Base-by-base conservation (phyloP, 495 filamentous ascomycete species). In the Penicillium crystallinum region DNA sequence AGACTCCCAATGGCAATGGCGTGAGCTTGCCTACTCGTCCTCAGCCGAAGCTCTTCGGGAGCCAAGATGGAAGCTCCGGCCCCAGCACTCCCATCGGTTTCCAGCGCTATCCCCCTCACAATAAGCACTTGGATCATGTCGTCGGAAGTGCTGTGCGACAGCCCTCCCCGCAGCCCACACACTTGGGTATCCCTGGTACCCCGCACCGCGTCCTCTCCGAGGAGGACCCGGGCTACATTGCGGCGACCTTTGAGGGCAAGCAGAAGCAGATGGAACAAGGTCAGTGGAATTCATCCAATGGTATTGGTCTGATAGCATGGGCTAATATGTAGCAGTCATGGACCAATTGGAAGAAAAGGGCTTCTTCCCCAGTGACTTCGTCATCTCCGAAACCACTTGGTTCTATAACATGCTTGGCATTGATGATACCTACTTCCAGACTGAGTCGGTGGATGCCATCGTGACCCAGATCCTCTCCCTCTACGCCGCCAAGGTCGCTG, bases 361-460 rank as follows among this genome's bases (percentile, higher is more conserved):
- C 34, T 97, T 96, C 81, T 89, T 98, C 47, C 93, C 93, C 2
- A 74, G 77, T 46, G 81, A 88, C 36, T 87, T 97, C 56, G 79
- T 96, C 33, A 83, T 91, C 50, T 79, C 83, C 2, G 90, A 98
- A 71, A 89, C 90, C 27, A 78, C 80, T 15, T 97, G 93, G 95
- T 98, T 98, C 78, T 98, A 98, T 74, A 88, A 93, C 58, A 87
- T 91, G 66, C 80, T 98, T 12, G 95, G 93, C 46, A 98, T 98
- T 62, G 93, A 98, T 69, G 93, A 98, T 71, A 91, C 96, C 75
- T 98, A 98, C 73, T 98, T 98, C 77, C 87, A 95, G 66, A 89
- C 90, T 31, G 93, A 98, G 73, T 80, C 81, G 3, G 86, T 84
- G 21, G 87, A 91, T 36, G 89, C 87, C 43, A 92, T 98, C 55